Evolutionary conservation across 2,329 filamentous ascomycete genomes (phyloP).

Genomic region (Xenosphaeropsis pyriputrescens): DNA sequence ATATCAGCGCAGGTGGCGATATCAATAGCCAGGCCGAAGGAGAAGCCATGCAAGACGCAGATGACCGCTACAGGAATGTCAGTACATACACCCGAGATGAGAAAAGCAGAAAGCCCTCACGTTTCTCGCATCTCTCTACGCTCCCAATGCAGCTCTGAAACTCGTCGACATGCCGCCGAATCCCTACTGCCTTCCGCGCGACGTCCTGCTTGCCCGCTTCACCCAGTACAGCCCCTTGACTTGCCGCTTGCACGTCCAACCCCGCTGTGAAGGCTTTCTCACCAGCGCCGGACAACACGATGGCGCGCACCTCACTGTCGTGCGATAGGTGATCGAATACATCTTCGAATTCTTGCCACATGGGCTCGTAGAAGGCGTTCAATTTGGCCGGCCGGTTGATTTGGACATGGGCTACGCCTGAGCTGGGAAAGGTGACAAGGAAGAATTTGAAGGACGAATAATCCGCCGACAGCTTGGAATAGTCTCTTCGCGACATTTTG

Average conservation of each 20-base stretch:
- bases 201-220: slow-evolving; percentile 30
- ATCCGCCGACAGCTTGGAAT: slow-evolving; percentile 1
- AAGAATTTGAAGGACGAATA: slow-evolving; percentile 48
- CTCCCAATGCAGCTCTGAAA: slow-evolving; percentile 69
- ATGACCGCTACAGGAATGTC: slow-evolving; percentile 48
- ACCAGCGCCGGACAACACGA: slow-evolving; percentile 71
- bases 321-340: slow-evolving; percentile 61
- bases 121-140: slow-evolving; percentile 81
- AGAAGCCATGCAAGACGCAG: slow-evolving; percentile 63
- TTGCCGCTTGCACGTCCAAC: slow-evolving; percentile 65
- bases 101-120: slow-evolving; percentile 25
- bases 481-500: too few relatives aligned
- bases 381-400: slow-evolving; percentile 79
- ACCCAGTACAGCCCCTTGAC: slow-evolving; percentile 30
- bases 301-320: slow-evolving; percentile 58
- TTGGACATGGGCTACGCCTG: slow-evolving; percentile 77
- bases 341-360: slow-evolving; percentile 70
- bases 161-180: slow-evolving; percentile 57
- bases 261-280: slow-evolving; percentile 76
- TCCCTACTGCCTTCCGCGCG: slow-evolving; percentile 43
- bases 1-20: slow-evolving; percentile 57
- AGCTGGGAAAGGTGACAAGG: slow-evolving; percentile 54
- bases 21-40: slow-evolving; percentile 67
- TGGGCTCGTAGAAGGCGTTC: slow-evolving; percentile 72
- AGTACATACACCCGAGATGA: neutral